phyloP scores from a whole-genome alignment of 2,329 filamentous ascomycete species.

The Amylocarpus encephaloides region DNA sequence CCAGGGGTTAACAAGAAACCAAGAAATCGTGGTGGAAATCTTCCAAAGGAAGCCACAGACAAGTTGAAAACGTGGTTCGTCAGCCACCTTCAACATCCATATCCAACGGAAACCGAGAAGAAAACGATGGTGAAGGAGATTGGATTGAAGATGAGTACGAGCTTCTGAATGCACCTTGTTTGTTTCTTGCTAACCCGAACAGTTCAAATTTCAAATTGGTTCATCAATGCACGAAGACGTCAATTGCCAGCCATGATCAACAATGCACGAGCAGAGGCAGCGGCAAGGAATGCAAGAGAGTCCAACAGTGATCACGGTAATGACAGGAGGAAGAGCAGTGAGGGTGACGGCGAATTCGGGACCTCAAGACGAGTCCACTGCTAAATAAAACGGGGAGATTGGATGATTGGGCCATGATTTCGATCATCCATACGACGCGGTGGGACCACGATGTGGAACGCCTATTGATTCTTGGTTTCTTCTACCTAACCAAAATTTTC shows the following conservation, averaged over 20 bases:
- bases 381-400: too few relatives aligned
- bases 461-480: too few relatives aligned
- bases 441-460: too few relatives aligned
- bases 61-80: constrained; percentile 75
- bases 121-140: constrained; percentile 72
- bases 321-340: constrained; percentile 40
- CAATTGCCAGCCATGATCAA: constrained; percentile 56
- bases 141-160: constrained; percentile 70
- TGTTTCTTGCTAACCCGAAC: constrained; percentile 7
- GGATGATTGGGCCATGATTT: too few relatives aligned
- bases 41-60: constrained; percentile 86
- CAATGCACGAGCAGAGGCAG: constrained; percentile 35
- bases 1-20: constrained; percentile 18
- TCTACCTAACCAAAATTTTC: too few relatives aligned
- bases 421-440: too few relatives aligned
- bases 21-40: constrained; percentile 67
- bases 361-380: not conserved
- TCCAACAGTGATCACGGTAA: constrained; percentile 33
- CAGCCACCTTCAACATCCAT: constrained; percentile 71
- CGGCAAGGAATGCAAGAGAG: constrained; percentile 19
- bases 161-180: constrained; percentile 1
- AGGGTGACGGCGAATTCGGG: constrained; percentile 40
- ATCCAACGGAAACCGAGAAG: constrained; percentile 85
- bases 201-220: constrained; percentile 75
- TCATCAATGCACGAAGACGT: constrained; percentile 68